phyloP scores from a whole-genome alignment of 257 asterid species.

The Anisodus tanguticus region DNA sequence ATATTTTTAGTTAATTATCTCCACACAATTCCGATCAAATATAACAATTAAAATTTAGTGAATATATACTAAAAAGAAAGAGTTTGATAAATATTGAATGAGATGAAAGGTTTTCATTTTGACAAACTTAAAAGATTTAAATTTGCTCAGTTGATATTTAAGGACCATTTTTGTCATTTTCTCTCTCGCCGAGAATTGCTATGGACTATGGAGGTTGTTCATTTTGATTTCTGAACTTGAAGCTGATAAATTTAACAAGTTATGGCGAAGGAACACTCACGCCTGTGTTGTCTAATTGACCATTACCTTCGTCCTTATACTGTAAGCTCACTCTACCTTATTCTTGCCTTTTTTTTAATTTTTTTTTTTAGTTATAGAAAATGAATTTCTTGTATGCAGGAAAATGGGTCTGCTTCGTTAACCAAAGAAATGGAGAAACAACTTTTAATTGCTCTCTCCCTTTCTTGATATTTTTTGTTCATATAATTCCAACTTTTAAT shows the following conservation, averaged over 20 bases:
- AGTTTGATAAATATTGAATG: too few species aligned
- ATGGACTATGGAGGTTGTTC: too few species aligned
- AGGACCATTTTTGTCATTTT: too few species aligned
- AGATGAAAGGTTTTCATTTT: too few species aligned
- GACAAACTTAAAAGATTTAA: too few species aligned
- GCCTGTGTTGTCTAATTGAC: constrained; percentile 56
- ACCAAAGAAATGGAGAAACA: constrained; percentile 55
- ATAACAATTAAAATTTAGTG: too few species aligned
- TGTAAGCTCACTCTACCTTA: constrained; percentile 37
- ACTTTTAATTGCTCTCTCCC: constrained; percentile 69
- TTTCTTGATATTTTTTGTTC: neutral
- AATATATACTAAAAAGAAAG: too few species aligned
- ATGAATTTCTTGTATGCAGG: constrained; percentile 44
- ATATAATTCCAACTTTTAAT: too few species aligned
- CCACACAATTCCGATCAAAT: too few species aligned
- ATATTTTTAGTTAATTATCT: too few species aligned
- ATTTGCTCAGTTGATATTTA: too few species aligned
- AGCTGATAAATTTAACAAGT: neutral
- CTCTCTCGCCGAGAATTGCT: neutral
- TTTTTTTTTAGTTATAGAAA: neutral
- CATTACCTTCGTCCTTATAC: constrained; percentile 50
- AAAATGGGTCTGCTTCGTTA: constrained; percentile 39
- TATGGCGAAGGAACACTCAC: constrained; percentile 37
- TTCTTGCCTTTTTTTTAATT: neutral
- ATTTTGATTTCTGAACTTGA: too few species aligned